Percentiles rank a stretch among this genome's conserved stretches.
Conservation (phyloP, 78 protist species). For the Dictyostelium intermedium region DNA sequence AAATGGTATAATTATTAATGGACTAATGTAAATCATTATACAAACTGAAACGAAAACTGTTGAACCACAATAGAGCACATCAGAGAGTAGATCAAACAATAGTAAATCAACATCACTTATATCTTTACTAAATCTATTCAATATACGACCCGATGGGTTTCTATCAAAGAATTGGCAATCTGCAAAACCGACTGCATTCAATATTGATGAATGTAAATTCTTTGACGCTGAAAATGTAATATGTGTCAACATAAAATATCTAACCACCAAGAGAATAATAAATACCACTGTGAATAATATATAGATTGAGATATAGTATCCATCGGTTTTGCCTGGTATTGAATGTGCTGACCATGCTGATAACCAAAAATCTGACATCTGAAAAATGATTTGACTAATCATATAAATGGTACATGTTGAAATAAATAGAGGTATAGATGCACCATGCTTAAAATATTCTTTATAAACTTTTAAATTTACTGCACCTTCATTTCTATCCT, state of each 20-base stretch:
- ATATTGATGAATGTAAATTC: background rate
- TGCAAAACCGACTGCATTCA: background rate
- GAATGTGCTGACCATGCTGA: background rate
- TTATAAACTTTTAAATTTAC: background rate
- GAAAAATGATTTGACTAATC: constrained; percentile 14
- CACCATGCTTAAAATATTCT: constrained; percentile 9
- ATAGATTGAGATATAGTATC: constrained; percentile 15
- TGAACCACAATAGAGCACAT: background rate
- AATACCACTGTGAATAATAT: background rate
- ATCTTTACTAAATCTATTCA: constrained; percentile 71
- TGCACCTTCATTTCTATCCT: constrained; percentile 5
- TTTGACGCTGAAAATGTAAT: background rate
- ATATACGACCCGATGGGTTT: constrained; percentile 65
- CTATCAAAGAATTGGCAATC: constrained; percentile 44
- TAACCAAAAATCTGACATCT: constrained; percentile 42
- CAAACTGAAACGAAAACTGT: background rate
- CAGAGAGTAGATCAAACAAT: background rate
- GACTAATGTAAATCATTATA: constrained; percentile 1
- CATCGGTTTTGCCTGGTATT: background rate
- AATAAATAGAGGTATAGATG: background rate
- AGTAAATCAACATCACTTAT: constrained; percentile 61
- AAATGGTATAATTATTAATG: constrained; percentile 32
- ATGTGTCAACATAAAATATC: background rate
- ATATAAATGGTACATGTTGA: background rate
- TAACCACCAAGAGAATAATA: background rate